phyloP scores from a whole-genome alignment of 371 early-diverging fungal species.

The Saksenaea oblongispora region DNA sequence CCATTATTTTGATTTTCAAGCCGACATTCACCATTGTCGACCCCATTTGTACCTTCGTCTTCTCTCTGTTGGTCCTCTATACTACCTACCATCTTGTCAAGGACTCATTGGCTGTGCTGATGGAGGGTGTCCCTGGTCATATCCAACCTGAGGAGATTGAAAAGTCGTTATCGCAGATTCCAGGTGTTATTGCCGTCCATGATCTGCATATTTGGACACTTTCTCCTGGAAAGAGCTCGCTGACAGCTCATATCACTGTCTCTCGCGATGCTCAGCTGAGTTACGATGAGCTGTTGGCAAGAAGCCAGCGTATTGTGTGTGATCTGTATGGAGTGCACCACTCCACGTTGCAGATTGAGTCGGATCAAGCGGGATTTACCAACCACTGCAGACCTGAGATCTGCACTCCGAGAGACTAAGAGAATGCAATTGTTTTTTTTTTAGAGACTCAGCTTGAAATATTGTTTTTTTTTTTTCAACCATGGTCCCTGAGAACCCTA shows the following conservation, averaged over 20 bases:
- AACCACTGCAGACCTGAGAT: constrained; percentile 28
- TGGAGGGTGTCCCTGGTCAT: constrained; percentile 74
- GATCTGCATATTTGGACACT: constrained; percentile 78
- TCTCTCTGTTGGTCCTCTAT: constrained; percentile 75
- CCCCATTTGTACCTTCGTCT: constrained; percentile 86
- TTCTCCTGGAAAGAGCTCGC: constrained; percentile 64
- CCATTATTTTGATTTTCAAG: constrained; percentile 70
- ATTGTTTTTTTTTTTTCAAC: background rate
- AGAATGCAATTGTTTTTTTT: background rate
- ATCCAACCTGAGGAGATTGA: constrained; percentile 66
- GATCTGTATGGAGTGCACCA: constrained; percentile 68
- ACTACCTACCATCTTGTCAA: constrained; percentile 69
- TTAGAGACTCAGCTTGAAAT: constrained; percentile 1
- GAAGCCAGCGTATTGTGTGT: constrained; percentile 66
- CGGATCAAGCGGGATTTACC: constrained; percentile 34
- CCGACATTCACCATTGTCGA: constrained; percentile 74
- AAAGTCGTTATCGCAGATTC: constrained; percentile 47
- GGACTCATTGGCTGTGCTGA: constrained; percentile 68
- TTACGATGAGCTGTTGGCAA: constrained; percentile 55
- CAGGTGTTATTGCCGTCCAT: constrained; percentile 67
- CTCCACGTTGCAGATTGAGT: constrained; percentile 71
- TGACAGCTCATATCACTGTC: constrained; percentile 48
- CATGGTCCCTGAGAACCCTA: background rate
- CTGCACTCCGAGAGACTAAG: constrained; percentile 14
- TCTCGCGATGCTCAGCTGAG: constrained; percentile 16